Evolutionary conservation across 805 yeast genomes (phyloP), one percentile per base, ranked within the genome.

Genomic region (Pichia paraexigua): DNA sequence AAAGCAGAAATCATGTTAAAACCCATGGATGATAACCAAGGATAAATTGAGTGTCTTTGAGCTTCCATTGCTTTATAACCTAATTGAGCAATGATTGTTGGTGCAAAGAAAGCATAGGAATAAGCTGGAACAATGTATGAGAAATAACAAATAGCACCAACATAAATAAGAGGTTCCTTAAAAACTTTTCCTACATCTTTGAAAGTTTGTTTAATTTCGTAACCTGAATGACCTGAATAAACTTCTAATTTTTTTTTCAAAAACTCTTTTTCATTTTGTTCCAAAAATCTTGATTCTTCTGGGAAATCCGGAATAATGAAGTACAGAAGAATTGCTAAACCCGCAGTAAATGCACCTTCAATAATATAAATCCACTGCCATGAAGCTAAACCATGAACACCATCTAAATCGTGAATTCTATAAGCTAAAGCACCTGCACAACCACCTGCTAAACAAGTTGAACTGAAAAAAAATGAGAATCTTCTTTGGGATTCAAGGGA

Each of bases 41-140:
- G 95, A 58, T 88, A 90, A 46, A 89, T 87, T 0, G 95, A 85
- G 68, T 83, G 83, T 50, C 84, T 77, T 66, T 89, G 89, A 11
- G 95, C 92, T 51, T 77, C 72, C 60, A 81, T 84, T 3, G 87
- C 82, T 2, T 87, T 75, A 71, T 83, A 75, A 21, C 85, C 84
- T 70, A 84, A 71, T 41, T 76, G 66, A 48, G 70, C 71, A 62
- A 84, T 81, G 62, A 84, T 84, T 30, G 84, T 72, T 43, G 87
- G 81, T 21, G 89, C 83, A 63, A 84, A 84, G 64, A 78, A 83
- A 17, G 90, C 89, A 60, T 83, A 83, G 43, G 88, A 85, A 59
- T 85, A 85, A 18, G 88, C 75, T n/a, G 89, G 88, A 53, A 84
- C 77, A 59, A 84, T 76, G 50, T 79, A 69, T 27, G 83, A 80